Percentiles rank a stretch among this genome's conserved stretches.
Conservation (phyloP, 2,329 filamentous ascomycete genomes). For the Mycogone perniciosa region DNA sequence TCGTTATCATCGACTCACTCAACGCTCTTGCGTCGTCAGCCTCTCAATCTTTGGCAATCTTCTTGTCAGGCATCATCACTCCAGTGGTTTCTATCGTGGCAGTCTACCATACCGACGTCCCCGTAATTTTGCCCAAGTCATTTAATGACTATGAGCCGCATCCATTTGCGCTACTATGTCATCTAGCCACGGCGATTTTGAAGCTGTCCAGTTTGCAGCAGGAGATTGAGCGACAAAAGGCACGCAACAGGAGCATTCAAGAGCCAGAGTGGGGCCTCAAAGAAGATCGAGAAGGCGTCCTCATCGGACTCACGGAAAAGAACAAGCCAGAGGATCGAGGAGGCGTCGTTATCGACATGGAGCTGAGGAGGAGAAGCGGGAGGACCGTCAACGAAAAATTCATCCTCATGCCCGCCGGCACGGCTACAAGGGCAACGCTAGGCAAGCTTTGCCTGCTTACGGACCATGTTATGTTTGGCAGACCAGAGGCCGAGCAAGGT, state of each 20-base stretch:
- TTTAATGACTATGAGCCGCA: slow-evolving; percentile 56
- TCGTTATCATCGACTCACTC: slow-evolving; percentile 76
- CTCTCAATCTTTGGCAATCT: slow-evolving; percentile 55
- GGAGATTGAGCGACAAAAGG: slow-evolving; percentile 66
- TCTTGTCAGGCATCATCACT: slow-evolving; percentile 62
- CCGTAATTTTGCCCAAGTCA: slow-evolving; percentile 41
- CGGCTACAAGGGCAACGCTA: slow-evolving; percentile 12
- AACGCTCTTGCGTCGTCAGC: slow-evolving; percentile 55
- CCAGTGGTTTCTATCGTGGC: slow-evolving; percentile 67
- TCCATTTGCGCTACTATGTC: slow-evolving; percentile 66
- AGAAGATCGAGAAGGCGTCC: slow-evolving; percentile 70
- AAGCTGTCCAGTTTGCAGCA: slow-evolving; percentile 67
- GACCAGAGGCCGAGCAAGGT: slow-evolving; percentile 30
- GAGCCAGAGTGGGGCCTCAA: slow-evolving; percentile 74
- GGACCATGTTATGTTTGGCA: slow-evolving; percentile 66
- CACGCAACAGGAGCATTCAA: slow-evolving; percentile 65
- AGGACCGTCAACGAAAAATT: slow-evolving; percentile 66
- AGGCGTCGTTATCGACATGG: slow-evolving; percentile 72
- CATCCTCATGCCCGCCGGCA: slow-evolving; percentile 36
- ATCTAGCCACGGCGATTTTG: slow-evolving; percentile 84
- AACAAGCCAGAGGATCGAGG: slow-evolving; percentile 33
- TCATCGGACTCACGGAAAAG: slow-evolving; percentile 56
- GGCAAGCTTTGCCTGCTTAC: slow-evolving; percentile 54
- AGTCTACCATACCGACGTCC: slow-evolving; percentile 77
- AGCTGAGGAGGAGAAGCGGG: slow-evolving; percentile 78